Conservation (phyloP, 352 stramenopile genomes). For the Globisporangium barbulae region DNA sequence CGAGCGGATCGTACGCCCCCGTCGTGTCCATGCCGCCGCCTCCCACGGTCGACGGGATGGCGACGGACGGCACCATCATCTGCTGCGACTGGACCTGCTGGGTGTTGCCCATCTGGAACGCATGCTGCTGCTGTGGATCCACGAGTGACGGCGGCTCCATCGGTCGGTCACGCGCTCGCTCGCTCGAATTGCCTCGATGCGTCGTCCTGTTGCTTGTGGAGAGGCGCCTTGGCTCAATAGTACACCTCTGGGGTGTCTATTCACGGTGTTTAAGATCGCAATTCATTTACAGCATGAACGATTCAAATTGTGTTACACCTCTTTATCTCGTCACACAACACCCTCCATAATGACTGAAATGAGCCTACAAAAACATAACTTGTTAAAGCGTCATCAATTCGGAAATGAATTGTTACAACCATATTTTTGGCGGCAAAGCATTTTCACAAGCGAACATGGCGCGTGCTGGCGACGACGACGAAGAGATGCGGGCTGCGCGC, state of each 20-base stretch:
- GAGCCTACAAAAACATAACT: neutral
- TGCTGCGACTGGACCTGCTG: neutral
- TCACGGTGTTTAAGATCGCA: no score
- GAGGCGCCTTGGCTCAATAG: no score
- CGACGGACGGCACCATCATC: neutral
- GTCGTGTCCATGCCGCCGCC: neutral
- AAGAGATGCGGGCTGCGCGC: conserved; percentile 6
- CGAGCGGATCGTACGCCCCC: conserved; percentile 8
- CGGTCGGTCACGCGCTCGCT: neutral
- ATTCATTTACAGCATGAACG: no score
- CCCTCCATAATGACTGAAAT: neutral
- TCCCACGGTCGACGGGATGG: conserved; percentile 1
- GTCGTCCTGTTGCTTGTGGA: no score
- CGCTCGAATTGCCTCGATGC: neutral
- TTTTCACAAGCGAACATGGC: conserved; percentile 1
- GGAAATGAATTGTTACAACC: no score
- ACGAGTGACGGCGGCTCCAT: conserved; percentile 13
- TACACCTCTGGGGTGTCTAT: no score
- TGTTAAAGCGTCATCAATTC: neutral
- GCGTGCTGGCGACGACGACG: conserved; percentile 8
- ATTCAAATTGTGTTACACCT: no score
- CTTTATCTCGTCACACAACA: neutral
- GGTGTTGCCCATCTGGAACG: conserved; percentile 1
- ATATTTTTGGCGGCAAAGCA: neutral
- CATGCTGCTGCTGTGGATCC: conserved; percentile 15